Base-by-base conservation (phyloP, 192 early-diverging fungal genomes). In the Glomus cerebriforme region DNA sequence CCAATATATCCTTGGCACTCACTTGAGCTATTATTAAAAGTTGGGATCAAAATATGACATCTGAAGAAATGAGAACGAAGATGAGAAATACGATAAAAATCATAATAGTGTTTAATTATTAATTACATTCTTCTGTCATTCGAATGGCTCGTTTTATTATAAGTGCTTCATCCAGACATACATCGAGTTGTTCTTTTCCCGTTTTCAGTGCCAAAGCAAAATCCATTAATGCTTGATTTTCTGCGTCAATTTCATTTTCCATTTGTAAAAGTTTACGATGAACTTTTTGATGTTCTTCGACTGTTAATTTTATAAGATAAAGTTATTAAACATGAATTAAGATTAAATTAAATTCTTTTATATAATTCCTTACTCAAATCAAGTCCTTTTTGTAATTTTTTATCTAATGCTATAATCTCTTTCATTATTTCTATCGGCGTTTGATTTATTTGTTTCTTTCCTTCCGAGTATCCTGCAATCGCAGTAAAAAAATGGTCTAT, bases 251-350 rank as follows among this genome's bases (percentile, higher is more conserved):
- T 45, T 85, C 84, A 31, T 83, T 81, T 65, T 83, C 81, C 9
- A 83, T 79, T 68, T 78, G 80, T 9, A 79, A 79, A 26, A 87
- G 83, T 49, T 79, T 80, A 15, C 66, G 47, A 39, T 87, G 86
- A 63, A 73, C 73, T 34, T 32, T 59, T 66, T 87, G 86, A 71
- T 87, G 86, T 65, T 87, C 84, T 45, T 83, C 82, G 60, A 87
- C 86, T 87, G 62, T 69, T 24, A 34, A 22, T 59, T 59, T 59
- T 73, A 32, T 35, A 0, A 29, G 34, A 31, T 26, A 9, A 26
- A 43, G 43, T 39, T 70, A n/a, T 5, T n/a, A 8, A 74, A 19
- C 0, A 43, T 43, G 9, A 43, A 43, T 43, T 43, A 43, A 12
- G 5, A 5, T 3, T 12, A 43, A 43, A 43, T 43, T 1, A 43